Base-by-base conservation (phyloP, 768 basidiomycete genomes). In the Calocybe cyanea region DNA sequence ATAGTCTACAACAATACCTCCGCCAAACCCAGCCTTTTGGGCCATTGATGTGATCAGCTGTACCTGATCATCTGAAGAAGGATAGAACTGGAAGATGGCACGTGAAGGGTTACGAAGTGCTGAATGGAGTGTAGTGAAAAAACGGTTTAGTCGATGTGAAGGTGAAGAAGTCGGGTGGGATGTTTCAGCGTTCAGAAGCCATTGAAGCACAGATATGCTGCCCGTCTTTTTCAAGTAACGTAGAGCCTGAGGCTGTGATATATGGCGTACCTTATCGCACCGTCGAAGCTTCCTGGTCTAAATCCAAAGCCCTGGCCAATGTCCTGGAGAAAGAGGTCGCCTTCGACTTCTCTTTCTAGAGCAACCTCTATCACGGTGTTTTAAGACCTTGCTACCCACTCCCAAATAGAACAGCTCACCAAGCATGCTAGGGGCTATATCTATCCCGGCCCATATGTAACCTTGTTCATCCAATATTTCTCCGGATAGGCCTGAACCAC, bases 231-330 rank as follows among this genome's bases (percentile, higher is more conserved):
- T n/a, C n/a, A n/a, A n/a, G n/a, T n/a, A n/a, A 11, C 47, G 42
- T 17, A 43, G 17, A 15, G 39, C 32, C 40, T 41, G 35, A 34
- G 46, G 37, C 25, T 0, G 21, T 20, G 18, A 19, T 25, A 31
- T 21, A 7, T 20, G 24, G 17, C 71, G 25, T 30, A 87, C 93
- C 93, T 95, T 59, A 99, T 98, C 5, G 92, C 94, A 32, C 95
- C 96, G 62, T 99, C 96, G 62, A 99, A 98, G 51, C 88, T 87
- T 49, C 95, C 96, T 46, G 96, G 90, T 32, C 96, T 79, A 65
- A 96, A 99, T 6, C 94, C 93, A 58, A 98, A 89, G 0, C 96
- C 96, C 63, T 99, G 96, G 0, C 96, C 96, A 34, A 98, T 96
- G 59, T 99, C 96, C 55, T 97, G 94, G 25, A 98, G 65, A 63